phyloP scores from a whole-genome alignment of 441 rosid species.

The Cnidoscolus chayamansa region DNA sequence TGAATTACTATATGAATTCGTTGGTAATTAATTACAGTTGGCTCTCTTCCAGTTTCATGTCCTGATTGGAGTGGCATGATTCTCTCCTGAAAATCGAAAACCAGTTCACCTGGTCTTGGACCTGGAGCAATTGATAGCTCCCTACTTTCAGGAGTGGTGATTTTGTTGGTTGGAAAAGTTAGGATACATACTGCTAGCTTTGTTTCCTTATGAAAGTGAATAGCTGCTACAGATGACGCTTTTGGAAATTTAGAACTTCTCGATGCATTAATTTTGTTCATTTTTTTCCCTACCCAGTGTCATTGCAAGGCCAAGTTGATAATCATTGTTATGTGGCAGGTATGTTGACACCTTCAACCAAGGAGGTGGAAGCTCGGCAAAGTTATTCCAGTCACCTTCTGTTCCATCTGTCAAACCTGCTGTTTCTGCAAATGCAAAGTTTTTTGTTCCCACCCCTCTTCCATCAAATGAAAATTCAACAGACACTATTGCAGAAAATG shows the following conservation, averaged over 20 bases:
- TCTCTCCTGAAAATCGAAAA: no score
- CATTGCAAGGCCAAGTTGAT: neutral
- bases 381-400: constrained; percentile 63
- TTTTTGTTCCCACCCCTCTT: constrained; percentile 71
- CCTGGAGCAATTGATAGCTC: neutral
- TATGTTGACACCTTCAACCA: constrained; percentile 79
- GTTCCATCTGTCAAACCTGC: constrained; percentile 67
- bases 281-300: neutral
- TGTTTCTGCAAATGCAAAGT: constrained; percentile 63
- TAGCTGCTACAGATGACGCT: neutral
- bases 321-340: constrained; percentile 34
- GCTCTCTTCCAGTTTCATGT: neutral
- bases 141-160: neutral
- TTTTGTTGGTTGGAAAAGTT: neutral
- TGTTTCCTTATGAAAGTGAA: neutral
- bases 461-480: constrained; percentile 41
- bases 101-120: no score
- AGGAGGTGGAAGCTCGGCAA: constrained; percentile 54
- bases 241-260: neutral
- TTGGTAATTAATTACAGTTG: neutral
- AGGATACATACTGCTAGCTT: neutral
- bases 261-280: neutral
- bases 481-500: constrained; percentile 52
- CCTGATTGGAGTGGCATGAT: neutral
- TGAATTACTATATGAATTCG: no score